Percentiles rank a stretch among this genome's conserved stretches.
Conservation (phyloP, 192 early-diverging fungal species). For the Podila epigama region DNA sequence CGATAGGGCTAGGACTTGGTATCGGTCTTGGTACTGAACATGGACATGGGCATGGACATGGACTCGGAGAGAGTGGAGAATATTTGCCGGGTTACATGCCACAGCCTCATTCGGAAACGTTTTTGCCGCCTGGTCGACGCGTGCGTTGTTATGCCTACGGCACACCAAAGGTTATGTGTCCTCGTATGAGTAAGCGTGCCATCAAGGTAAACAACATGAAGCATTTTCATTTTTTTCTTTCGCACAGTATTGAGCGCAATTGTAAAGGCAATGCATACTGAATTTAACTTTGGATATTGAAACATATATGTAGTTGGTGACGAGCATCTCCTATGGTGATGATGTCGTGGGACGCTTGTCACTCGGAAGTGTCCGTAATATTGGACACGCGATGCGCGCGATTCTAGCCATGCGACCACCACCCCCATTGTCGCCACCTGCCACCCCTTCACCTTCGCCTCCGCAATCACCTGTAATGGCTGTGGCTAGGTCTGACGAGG, state of each 20-base stretch:
- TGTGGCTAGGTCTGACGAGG: background rate
- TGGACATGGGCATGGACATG: background rate
- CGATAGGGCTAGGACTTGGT: background rate
- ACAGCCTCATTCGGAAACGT: slow-evolving; percentile 9
- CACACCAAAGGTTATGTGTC: slow-evolving; percentile 53
- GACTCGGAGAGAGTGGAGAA: slow-evolving; percentile 1
- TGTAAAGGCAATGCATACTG: too few relatives aligned
- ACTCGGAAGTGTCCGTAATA: slow-evolving; percentile 48
- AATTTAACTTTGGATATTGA: too few relatives aligned
- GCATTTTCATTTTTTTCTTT: background rate
- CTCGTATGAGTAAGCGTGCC: slow-evolving; percentile 49
- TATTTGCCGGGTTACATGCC: slow-evolving; percentile 37
- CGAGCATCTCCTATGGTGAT: slow-evolving; percentile 46
- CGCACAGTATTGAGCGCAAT: too few relatives aligned
- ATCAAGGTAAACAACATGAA: slow-evolving; percentile 38
- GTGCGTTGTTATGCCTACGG: slow-evolving; percentile 57
- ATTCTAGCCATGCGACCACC: slow-evolving; percentile 35
- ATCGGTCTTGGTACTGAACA: too few relatives aligned
- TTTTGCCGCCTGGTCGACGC: slow-evolving; percentile 52
- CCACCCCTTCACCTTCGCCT: slow-evolving; percentile 5
- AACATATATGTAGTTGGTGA: slow-evolving; percentile 41
- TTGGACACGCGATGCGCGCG: slow-evolving; percentile 39
- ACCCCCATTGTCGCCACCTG: slow-evolving; percentile 22
- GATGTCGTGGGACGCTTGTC: slow-evolving; percentile 48
- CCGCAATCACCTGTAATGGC: background rate